Base-by-base conservation (phyloP, 192 early-diverging fungal genomes). In the Funneliformis geosporum region DNA sequence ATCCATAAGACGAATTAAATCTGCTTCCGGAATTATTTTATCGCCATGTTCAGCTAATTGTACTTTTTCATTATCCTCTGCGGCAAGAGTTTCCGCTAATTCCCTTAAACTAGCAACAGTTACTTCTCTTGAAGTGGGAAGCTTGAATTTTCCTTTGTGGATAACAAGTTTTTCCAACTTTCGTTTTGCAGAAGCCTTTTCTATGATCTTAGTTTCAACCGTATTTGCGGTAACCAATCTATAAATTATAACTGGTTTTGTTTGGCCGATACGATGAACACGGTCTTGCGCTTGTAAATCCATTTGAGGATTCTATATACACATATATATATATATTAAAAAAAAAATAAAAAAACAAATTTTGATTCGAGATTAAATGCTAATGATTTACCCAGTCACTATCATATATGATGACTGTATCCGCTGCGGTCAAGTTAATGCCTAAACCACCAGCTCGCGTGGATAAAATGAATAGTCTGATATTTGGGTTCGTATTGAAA, bases 221-320 rank as follows among this genome's bases (percentile, higher is more conserved):
- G 95, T 94, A 40, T 94, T 93, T 40, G 87, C 90, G 6, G 95
- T 92, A 38, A 96, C 90, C 12, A 99, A 84, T 7, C 98, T 87
- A 80, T 97, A 99, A 60, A 99, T 88, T 27, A 97, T 87, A 0
- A 99, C 97, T 1, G 95, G 96, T 46, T 88, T 92, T 5, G 89
- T 94, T 80, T 99, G 98, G 38, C 98, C 98, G 80, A 99, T 98
- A 67, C 97, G 91, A 82, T 99, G 98, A 2, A 94, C 96, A 55
- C 98, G 93, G 84, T 98, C 97, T 83, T 96, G 94, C 10, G 98
- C 97, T 81, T 99, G 97, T 72, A 98, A 82, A 82, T 98, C 98
- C 84, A 94, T 93, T 91, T 99, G 98, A n/a, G 97, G 98, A 80
- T 99, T 99, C 94, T 93, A 80, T 33, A 33, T 33, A 33, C 33